Conservation (phyloP, 495 filamentous ascomycete species). For the Bryoglossum gracile region DNA sequence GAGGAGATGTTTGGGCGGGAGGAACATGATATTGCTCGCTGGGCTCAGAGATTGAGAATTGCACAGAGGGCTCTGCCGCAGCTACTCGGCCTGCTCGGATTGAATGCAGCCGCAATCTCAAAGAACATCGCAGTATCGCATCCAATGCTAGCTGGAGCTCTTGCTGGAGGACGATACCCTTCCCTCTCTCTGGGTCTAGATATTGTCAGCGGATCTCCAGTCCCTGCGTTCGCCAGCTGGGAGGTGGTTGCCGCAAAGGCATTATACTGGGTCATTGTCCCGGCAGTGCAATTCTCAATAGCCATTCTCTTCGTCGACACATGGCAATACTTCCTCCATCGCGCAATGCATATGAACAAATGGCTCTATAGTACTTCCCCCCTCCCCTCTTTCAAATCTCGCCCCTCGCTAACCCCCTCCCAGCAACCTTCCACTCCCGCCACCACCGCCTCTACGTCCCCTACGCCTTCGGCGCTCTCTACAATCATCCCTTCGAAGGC, state of each 20-base stretch:
- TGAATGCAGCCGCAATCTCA: slow-evolving; percentile 47
- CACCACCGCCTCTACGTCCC: slow-evolving; percentile 96
- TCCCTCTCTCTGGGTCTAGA: slow-evolving; percentile 41
- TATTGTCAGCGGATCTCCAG: slow-evolving; percentile 31
- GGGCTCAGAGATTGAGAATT: slow-evolving; percentile 67
- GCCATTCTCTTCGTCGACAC: slow-evolving; percentile 77
- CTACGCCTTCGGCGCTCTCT: slow-evolving; percentile 93
- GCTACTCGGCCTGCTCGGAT: slow-evolving; percentile 47
- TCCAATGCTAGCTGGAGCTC: slow-evolving; percentile 55
- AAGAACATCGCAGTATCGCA: slow-evolving; percentile 50
- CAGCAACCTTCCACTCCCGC: slow-evolving; percentile 82
- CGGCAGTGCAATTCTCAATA: slow-evolving; percentile 62
- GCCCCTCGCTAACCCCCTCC: background rate
- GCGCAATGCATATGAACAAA: slow-evolving; percentile 88
- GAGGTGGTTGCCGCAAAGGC: slow-evolving; percentile 64
- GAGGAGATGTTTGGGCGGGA: slow-evolving; percentile 62
- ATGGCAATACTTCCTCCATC: slow-evolving; percentile 96
- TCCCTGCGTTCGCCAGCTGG: slow-evolving; percentile 62
- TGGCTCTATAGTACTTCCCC: slow-evolving; percentile 77
- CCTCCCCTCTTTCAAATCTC: slow-evolving; percentile 8
- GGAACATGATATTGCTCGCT: slow-evolving; percentile 74
- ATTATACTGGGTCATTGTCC: slow-evolving; percentile 74
- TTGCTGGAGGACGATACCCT: slow-evolving; percentile 71
- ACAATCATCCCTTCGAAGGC: slow-evolving; percentile 91
- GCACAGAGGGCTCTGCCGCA: slow-evolving; percentile 60